These are phyloP conservation scores for Sporobolus alterniflorus DNA, from an alignment of 202 grass and related monocot genomes.

Conservation along the genomic window DNA sequence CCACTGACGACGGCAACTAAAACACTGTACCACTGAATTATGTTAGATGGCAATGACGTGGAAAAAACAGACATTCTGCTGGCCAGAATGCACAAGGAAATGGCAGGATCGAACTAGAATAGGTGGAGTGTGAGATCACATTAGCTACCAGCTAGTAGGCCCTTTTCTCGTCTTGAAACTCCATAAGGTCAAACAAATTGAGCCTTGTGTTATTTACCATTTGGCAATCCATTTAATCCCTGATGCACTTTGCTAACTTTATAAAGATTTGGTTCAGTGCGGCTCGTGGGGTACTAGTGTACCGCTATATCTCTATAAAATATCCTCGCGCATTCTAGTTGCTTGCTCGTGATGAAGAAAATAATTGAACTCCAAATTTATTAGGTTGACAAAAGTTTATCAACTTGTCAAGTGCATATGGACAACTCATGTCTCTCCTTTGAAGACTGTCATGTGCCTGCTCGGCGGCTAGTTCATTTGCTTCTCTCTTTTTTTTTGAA, in stretches of 20 bases:
- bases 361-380: not conserved
- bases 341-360: too few species aligned
- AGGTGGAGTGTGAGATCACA: conserved; percentile 36
- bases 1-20: conserved; percentile 3
- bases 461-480: too few species aligned
- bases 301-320: too few species aligned
- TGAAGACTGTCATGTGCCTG: too few species aligned
- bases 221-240: conserved; percentile 4
- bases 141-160: conserved; percentile 44
- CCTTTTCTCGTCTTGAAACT: not conserved
- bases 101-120: conserved; percentile 20
- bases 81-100: not conserved
- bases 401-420: not conserved
- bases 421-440: too few species aligned
- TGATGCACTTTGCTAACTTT: conserved; percentile 17
- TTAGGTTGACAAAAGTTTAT: not conserved
- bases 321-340: too few species aligned
- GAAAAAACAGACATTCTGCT: conserved; percentile 48
- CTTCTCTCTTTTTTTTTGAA: too few species aligned
- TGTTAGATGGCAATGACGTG: conserved; percentile 16
- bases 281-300: conserved; percentile 5
- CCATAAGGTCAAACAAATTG: conserved; percentile 14
- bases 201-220: not conserved
- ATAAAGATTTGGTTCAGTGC: conserved; percentile 23
- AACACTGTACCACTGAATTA: not conserved